Base-by-base conservation (phyloP, 1,139 yeast genomes). In the Martiniozyma asiatica region DNA sequence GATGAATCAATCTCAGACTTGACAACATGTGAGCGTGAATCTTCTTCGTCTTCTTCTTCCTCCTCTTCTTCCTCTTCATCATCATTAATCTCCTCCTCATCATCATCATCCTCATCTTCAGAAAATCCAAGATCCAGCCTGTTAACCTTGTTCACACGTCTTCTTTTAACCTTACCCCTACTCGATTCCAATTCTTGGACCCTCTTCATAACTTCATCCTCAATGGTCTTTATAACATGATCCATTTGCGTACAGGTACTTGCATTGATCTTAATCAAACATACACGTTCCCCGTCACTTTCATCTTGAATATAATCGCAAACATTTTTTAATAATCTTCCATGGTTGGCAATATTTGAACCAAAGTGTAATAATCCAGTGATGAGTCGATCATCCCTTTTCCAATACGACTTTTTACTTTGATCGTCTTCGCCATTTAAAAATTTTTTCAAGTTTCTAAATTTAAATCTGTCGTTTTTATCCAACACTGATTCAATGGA, bases 321-420 rank as follows among this genome's bases (percentile, higher is more conserved):
- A 31, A 69, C 59, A 33, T 68, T 69, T 9, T 55, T 52, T 16
- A 70, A 44, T 14, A 72, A 61, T 19, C 68, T 51, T 10, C 61
- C 48, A 42, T 71, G 73, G 36, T 71, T 68, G n/a, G 78, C 68
- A 7, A 66, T 63, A 43, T 71, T 71, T 11, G 79, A 60, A 11
- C 75, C 70, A 32, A 73, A 55, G 35, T 62, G 63, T 5, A 73
- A 48, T 33, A 69, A 55, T 1, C 65, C 71, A 3, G 67, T 56
- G 3, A 56, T 56, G 7, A 68, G 39, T 34, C 58, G 58, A 10
- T 38, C 38, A 9, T 44, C 40, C 11, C 33, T 15, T 7, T 39
- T 30, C 2, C 38, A 32, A 3, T 34, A 35, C 2, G 24, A 12
- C 13, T 28, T 24, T n/a, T n/a, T n/a, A n/a, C n/a, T n/a, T n/a